Evolutionary conservation across 345 rosid species (phyloP), one percentile per base, ranked within the genome.

Genomic region (Aquilaria malaccensis): DNA sequence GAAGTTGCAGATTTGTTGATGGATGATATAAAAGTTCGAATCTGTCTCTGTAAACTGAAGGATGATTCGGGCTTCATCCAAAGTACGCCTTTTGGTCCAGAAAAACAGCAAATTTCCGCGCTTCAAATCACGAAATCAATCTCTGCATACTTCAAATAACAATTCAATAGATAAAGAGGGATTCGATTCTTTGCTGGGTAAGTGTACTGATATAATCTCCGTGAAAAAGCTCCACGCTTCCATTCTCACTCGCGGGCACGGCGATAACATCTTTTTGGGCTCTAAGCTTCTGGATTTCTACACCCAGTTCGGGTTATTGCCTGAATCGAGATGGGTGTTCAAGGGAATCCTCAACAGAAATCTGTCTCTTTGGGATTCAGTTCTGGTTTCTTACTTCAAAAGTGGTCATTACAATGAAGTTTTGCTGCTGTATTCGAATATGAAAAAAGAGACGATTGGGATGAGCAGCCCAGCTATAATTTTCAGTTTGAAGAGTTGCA

Each of bases 161-260:
- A 5, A 22, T 54, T 58, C 9, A 49, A 45, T 51, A 2, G 29
- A n/a, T 52, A 57, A 59, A 7, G 52, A 59, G 11, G 59, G 66
- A 2, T n/a, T 70, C 58, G 55, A 62, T 53, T 61, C 50, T 62
- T 58, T 56, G 6, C 50, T 74, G 15, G 59, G 56, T 6, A 67
- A 59, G 33, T 70, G 69, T 57, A 41, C 58, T 11, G 72, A 70
- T 63, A 33, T 63, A 30, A 5, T n/a, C 41, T 58, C 63, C 13
- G 14, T 70, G 62, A 63, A 54, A 52, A 70, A 67, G 60, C 69
- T 70, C 58, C 75, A 70, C 49, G 78, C 78, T 60, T 61, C 63
- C 58, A 63, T 74, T 51, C 59, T 70, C 41, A 52, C 68, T 60
- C 13, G 11, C 29, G 72, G 72, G 12, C 48, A 58, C 49, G 50